Percentiles rank a stretch among this genome's conserved stretches.
These are phyloP conservation scores for Oenanthe javanica DNA, from an alignment of 140 eudicot genomes.

Conservation along the genomic window DNA sequence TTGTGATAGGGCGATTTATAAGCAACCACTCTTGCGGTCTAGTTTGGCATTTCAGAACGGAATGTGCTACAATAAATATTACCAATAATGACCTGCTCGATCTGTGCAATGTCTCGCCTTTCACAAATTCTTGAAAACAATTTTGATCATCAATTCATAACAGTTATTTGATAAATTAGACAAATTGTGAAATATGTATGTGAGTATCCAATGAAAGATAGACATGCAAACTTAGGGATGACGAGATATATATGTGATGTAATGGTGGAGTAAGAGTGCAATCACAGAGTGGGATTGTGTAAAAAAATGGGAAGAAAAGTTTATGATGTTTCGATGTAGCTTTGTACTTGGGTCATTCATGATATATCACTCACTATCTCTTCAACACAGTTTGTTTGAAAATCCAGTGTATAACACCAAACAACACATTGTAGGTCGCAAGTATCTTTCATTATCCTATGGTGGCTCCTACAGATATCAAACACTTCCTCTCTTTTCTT, in stretches of 20 bases:
- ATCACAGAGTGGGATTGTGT: conserved; percentile 30
- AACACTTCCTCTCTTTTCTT: background rate
- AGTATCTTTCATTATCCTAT: conserved; percentile 32
- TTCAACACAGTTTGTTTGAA: background rate
- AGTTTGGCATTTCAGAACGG: too few relatives aligned
- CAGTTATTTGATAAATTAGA: background rate
- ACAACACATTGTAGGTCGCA: conserved; percentile 30
- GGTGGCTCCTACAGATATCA: conserved; percentile 17
- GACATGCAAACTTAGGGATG: conserved; percentile 56
- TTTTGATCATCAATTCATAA: background rate
- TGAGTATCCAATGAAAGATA: conserved; percentile 14
- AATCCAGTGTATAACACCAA: conserved; percentile 17
- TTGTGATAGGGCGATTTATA: too few relatives aligned
- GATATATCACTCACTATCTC: conserved; percentile 20
- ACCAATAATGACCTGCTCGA: too few relatives aligned
- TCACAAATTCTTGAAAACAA: background rate
- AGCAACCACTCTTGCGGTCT: too few relatives aligned
- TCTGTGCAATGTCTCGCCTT: too few relatives aligned
- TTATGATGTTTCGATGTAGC: conserved; percentile 19
- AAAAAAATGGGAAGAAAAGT: conserved; percentile 17
- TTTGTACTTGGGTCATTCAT: conserved; percentile 22
- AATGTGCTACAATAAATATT: too few relatives aligned
- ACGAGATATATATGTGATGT: conserved; percentile 67
- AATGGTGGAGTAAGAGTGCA: conserved; percentile 51
- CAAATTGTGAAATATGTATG: background rate